Conservation (phyloP, 768 basidiomycete species). For the Trametes cinnabarina region DNA sequence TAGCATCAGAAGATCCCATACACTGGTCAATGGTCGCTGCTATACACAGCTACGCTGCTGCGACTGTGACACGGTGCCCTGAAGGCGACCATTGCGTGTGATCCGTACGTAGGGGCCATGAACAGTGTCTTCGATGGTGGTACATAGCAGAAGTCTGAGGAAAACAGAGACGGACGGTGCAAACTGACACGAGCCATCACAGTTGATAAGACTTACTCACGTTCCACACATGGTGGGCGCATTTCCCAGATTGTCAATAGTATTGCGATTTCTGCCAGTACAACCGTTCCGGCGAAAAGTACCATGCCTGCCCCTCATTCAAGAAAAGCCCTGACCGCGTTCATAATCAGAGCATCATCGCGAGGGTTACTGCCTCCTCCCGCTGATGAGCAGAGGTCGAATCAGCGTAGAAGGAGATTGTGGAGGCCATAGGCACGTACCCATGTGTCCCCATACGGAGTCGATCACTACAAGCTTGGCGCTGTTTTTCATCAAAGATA, state of each 20-base stretch:
- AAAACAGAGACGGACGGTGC: no score
- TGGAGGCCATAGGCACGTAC: no score
- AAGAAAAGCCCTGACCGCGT: conserved; percentile 45
- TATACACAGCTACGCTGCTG: background rate
- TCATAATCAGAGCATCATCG: conserved; percentile 44
- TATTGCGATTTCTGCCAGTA: no score
- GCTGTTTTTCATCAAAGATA: conserved; percentile 39
- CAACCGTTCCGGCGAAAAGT: no score
- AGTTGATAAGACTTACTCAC: no score
- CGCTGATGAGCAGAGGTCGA: conserved; percentile 35
- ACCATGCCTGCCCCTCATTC: background rate
- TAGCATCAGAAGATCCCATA: background rate
- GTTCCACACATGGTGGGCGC: no score
- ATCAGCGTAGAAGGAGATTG: background rate
- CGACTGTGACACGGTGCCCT: no score
- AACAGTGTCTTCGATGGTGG: no score
- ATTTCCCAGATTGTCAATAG: no score
- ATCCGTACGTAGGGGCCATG: background rate
- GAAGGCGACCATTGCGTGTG: background rate
- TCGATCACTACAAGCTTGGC: conserved; percentile 51
- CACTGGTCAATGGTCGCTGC: background rate
- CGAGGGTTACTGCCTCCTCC: conserved; percentile 42
- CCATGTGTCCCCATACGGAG: conserved; percentile 58
- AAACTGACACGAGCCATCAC: no score
- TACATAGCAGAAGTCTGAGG: no score